phyloP scores from a whole-genome alignment of 176 grass and related monocot genomes.

The Aegilops bicornis region DNA sequence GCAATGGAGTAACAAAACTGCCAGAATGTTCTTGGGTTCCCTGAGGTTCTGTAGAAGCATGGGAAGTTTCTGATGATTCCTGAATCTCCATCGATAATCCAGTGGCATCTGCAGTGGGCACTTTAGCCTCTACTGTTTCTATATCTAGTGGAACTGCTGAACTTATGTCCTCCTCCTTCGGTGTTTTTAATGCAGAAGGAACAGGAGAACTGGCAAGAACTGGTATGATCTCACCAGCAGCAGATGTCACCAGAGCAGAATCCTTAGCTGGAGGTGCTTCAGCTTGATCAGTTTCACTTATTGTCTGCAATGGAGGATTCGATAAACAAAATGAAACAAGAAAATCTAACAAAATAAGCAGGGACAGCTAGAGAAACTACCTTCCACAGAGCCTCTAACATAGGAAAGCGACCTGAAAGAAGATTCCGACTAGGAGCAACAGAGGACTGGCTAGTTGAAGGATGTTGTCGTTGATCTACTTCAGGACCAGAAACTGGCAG shows the following conservation, averaged over 20 bases:
- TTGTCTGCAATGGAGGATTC: slow-evolving; percentile 44
- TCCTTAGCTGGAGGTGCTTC: slow-evolving; percentile 33
- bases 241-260: slow-evolving; percentile 31
- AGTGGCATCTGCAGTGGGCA: slow-evolving; percentile 47
- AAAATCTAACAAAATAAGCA: slow-evolving; percentile 16
- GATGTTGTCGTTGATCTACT: slow-evolving; percentile 44
- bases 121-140: slow-evolving; percentile 51
- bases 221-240: slow-evolving; percentile 33
- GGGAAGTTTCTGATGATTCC: slow-evolving; percentile 78
- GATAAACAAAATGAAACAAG: slow-evolving; percentile 26
- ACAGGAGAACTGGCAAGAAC: slow-evolving; percentile 40
- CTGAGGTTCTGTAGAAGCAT: slow-evolving; percentile 61
- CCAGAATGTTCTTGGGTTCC: slow-evolving; percentile 56
- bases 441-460: slow-evolving; percentile 32
- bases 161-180: slow-evolving; percentile 40
- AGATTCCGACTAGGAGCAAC: slow-evolving; percentile 10
- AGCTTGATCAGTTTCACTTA: slow-evolving; percentile 29
- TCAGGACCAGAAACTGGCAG: slow-evolving; percentile 59
- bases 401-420: slow-evolving; percentile 45
- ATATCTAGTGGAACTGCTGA: slow-evolving; percentile 40
- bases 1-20: slow-evolving; percentile 53
- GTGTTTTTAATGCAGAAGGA: slow-evolving; percentile 33
- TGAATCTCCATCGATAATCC: slow-evolving; percentile 45
- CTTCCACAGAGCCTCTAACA: slow-evolving; percentile 61
- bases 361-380: slow-evolving; percentile 24